A percentile compares a stretch with the other conserved stretches of the same genome.
phyloP scores from a whole-genome alignment of 129 eudicot species.

The Lactuca sativa region DNA sequence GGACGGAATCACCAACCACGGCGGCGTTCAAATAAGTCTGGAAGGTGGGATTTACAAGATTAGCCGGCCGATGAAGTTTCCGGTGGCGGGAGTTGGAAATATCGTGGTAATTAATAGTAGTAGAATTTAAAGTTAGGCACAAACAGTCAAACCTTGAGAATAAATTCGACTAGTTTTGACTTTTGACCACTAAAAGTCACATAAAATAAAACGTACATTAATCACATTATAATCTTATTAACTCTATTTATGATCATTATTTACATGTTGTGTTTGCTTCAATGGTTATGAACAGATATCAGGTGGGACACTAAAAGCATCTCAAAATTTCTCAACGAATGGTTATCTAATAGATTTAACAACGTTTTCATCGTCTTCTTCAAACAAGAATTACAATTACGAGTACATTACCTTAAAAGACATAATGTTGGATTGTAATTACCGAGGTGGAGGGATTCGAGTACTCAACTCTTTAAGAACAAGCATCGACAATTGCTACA shows the following conservation, averaged over 20 bases:
- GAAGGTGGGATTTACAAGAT: conserved; percentile 82
- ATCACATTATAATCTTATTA: background rate
- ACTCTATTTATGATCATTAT: background rate
- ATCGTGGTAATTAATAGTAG: conserved; percentile 45
- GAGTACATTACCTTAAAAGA: conserved; percentile 74
- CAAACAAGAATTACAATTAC: conserved; percentile 33
- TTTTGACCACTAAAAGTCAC: conserved; percentile 15
- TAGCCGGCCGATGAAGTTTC: conserved; percentile 68
- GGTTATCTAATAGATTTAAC: conserved; percentile 74
- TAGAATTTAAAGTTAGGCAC: conserved; percentile 8
- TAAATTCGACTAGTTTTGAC: conserved; percentile 5
- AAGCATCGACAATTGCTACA: conserved; percentile 76
- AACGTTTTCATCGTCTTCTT: conserved; percentile 22
- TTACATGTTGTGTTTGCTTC: background rate
- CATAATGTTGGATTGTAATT: conserved; percentile 68
- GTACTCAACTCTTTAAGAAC: conserved; percentile 66
- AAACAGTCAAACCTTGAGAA: background rate
- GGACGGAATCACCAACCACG: conserved; percentile 72
- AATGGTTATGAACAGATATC: conserved; percentile 50
- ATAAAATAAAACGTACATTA: background rate
- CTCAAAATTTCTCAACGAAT: conserved; percentile 53
- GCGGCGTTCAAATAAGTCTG: conserved; percentile 69
- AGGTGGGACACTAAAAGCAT: conserved; percentile 81
- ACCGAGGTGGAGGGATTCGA: conserved; percentile 76
- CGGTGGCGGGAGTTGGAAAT: conserved; percentile 66